Evolutionary conservation across 2,329 filamentous ascomycete species (phyloP).

Genomic region (Chalaropsis thielavioides): DNA sequence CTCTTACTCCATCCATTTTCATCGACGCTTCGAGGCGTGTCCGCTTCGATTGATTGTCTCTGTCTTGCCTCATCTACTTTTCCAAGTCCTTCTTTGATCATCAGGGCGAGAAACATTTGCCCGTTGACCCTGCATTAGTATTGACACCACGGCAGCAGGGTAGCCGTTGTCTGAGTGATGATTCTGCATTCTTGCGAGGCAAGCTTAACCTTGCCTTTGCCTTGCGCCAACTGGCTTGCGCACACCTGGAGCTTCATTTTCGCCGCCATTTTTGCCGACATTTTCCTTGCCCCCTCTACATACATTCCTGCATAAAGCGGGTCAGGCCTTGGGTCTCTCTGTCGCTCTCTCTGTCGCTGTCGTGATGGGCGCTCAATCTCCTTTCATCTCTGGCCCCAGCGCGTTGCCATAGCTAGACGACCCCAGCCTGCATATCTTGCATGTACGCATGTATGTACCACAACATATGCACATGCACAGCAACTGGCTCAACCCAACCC

Average conservation of each 20-base stretch:
- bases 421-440: slow-evolving; percentile 5
- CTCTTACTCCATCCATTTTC: too few relatives aligned
- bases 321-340: not conserved
- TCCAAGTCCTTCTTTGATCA: not conserved
- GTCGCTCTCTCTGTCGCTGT: not conserved
- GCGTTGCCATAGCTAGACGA: slow-evolving; percentile 8
- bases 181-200: not conserved
- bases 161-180: not conserved
- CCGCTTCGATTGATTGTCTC: too few relatives aligned
- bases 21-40: too few relatives aligned
- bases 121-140: slow-evolving; percentile 4
- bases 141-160: not conserved
- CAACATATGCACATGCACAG: not conserved
- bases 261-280: not conserved
- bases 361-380: not conserved
- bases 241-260: not conserved
- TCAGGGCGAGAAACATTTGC: slow-evolving; percentile 5
- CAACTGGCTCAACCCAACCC: slow-evolving; percentile 1
- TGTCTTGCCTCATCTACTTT: too few relatives aligned
- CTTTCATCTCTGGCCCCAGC: not conserved
- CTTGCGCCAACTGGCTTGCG: too few relatives aligned
- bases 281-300: too few relatives aligned
- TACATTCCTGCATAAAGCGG: not conserved
- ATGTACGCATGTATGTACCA: too few relatives aligned
- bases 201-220: not conserved